Evolutionary conservation across 331 rosid species (phyloP), one percentile per base, ranked within the genome.

Genomic region (Prunus yedoensis): DNA sequence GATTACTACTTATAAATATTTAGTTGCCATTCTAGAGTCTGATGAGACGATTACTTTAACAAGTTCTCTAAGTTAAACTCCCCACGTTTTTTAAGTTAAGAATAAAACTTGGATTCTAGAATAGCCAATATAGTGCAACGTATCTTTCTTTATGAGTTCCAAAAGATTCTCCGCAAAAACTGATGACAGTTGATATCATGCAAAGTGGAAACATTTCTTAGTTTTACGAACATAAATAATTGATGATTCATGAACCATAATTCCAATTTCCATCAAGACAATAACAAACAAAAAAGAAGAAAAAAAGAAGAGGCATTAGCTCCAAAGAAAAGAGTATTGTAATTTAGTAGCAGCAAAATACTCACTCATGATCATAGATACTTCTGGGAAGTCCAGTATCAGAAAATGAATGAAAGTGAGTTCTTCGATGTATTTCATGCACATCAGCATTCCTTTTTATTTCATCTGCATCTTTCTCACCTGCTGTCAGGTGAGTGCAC

Each of bases 401-500:
- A 77, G 95, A 73, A 79, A 77, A 73, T 7, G 92, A 75, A 72
- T 78, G 90, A 78, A 93, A 93, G 25, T 83, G 93, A 61, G 91
- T 93, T 76, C 97, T 87, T 35, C 87, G 85, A 75, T 76, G 91
- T 61, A 93, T 93, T 80, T 91, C 97, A 21, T 69, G 86, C 46
- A 93, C 97, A 58, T 89, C 98, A 43, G 90, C 89, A 73, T 91
- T 93, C 76, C 98, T 88, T 83, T 88, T 93, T 8, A 68, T 73
- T 73, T 88, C 93, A 81, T 93, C 97, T 57, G 53, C 91, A 28
- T 89, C 91, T 76, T 83, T 93, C 84, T 89, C 97, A 61, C 98
- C 98, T 28, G 98, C 68, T 3, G 96, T 89, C 79, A 93, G 93
- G 83, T 93, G 98, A 66, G 92, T 88, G 81, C 98, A 91, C 86